These are phyloP conservation scores for Blumeria hordei DNA, from an alignment of 2,329 filamentous ascomycete species.

Conservation along the genomic window DNA sequence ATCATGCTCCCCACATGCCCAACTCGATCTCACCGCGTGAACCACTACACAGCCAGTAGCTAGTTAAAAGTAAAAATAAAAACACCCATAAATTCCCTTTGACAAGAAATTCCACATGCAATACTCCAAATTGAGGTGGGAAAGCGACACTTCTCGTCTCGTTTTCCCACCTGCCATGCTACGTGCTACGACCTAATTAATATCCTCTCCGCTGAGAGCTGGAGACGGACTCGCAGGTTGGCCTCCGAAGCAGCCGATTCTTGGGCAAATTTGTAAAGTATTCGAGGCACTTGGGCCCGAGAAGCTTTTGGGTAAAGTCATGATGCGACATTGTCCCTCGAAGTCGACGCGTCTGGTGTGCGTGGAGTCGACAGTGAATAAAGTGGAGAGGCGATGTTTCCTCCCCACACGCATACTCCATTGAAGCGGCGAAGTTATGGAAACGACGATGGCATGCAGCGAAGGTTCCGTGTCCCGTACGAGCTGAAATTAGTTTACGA, in stretches of 20 bases:
- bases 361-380: not conserved
- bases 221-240: not conserved
- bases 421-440: not conserved
- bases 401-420: not conserved
- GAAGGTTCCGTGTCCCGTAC: not conserved
- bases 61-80: too few relatives aligned
- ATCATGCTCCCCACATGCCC: too few relatives aligned
- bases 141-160: not conserved
- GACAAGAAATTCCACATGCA: too few relatives aligned
- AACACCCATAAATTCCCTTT: too few relatives aligned
- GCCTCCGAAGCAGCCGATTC: not conserved
- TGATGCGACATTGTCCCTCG: too few relatives aligned
- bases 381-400: not conserved
- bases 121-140: too few relatives aligned
- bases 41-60: too few relatives aligned
- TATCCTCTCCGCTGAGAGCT: not conserved
- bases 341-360: not conserved
- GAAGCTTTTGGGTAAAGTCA: too few relatives aligned
- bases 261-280: not conserved
- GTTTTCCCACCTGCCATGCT: not conserved
- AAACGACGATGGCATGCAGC: not conserved
- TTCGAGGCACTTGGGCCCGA: too few relatives aligned
- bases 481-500: too few relatives aligned
- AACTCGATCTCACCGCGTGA: too few relatives aligned
- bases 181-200: not conserved